These are phyloP conservation scores for Neofusicoccum sp. DNA, from an alignment of 2,329 filamentous ascomycete species.

Conservation along the genomic window DNA sequence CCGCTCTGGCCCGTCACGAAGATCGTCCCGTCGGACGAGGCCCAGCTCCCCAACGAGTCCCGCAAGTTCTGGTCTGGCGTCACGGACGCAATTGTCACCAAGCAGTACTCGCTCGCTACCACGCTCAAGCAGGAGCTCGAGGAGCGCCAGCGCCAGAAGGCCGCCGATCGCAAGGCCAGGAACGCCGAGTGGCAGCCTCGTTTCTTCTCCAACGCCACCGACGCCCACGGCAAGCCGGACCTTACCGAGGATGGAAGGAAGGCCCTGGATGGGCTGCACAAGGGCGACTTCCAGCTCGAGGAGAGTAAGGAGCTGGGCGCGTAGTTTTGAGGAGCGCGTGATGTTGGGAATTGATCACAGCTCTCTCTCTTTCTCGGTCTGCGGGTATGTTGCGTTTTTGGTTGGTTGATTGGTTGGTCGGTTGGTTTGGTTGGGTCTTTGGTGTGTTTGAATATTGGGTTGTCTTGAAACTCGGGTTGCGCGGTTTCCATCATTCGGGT, in stretches of 20 bases:
- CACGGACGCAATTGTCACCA: conserved; percentile 77
- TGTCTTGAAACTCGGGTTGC: no score
- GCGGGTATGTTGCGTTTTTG: neutral
- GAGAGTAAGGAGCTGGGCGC: conserved; percentile 44
- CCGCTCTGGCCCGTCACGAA: conserved; percentile 80
- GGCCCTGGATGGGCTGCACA: conserved; percentile 56
- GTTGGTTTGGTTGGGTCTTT: no score
- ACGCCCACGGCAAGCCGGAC: conserved; percentile 59
- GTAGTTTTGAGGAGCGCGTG: conserved; percentile 1
- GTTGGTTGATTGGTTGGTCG: neutral
- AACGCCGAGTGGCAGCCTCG: conserved; percentile 76
- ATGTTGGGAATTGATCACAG: no score
- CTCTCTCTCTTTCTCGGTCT: no score
- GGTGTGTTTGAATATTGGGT: no score
- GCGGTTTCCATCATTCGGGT: no score
- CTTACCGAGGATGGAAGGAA: conserved; percentile 61
- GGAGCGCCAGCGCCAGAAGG: conserved; percentile 82
- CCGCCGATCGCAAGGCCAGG: conserved; percentile 70
- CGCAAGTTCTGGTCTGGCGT: conserved; percentile 84
- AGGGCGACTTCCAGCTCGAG: conserved; percentile 50
- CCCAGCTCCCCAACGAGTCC: conserved; percentile 86
- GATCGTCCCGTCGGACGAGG: conserved; percentile 69
- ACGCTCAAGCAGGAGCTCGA: conserved; percentile 87
- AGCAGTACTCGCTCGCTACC: conserved; percentile 83
- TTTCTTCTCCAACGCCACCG: conserved; percentile 72